Evolutionary conservation across 495 filamentous ascomycete genomes (phyloP).

Genomic region (Thermothielavioides terrestris): DNA sequence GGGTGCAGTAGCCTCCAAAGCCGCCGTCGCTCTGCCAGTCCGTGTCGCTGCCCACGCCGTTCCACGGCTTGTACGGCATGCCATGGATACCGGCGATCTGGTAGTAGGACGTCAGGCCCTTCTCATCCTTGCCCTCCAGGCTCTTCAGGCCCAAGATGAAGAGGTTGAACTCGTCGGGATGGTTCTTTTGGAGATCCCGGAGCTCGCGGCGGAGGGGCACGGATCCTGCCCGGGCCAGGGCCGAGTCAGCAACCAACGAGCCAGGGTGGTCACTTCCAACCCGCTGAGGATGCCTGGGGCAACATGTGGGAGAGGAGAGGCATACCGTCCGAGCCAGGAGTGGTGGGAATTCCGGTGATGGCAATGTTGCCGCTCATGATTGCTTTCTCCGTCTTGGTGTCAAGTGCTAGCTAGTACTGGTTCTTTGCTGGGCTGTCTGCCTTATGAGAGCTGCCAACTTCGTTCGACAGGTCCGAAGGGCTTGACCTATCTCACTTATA

Average conservation of each 20-base stretch:
- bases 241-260: no score
- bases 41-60: conserved; percentile 22
- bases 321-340: conserved; percentile 9
- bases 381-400: background rate
- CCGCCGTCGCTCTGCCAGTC: conserved; percentile 23
- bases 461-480: background rate
- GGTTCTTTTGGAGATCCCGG: conserved; percentile 24
- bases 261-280: no score
- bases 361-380: conserved; percentile 20
- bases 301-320: background rate
- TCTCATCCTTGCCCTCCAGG: conserved; percentile 17
- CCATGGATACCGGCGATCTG: conserved; percentile 40
- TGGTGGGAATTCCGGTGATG: conserved; percentile 23
- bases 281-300: no score
- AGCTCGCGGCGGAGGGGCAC: conserved; percentile 24
- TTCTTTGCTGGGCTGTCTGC: background rate
- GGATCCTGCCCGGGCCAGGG: conserved; percentile 4
- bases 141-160: conserved; percentile 20
- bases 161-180: conserved; percentile 27
- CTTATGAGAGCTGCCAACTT: background rate
- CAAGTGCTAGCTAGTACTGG: background rate
- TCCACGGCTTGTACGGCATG: conserved; percentile 35
- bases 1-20: conserved; percentile 53
- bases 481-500: background rate
- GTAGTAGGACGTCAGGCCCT: conserved; percentile 24